Conservation (phyloP, 768 basidiomycete species). For the Xerocomellus intermedius region DNA sequence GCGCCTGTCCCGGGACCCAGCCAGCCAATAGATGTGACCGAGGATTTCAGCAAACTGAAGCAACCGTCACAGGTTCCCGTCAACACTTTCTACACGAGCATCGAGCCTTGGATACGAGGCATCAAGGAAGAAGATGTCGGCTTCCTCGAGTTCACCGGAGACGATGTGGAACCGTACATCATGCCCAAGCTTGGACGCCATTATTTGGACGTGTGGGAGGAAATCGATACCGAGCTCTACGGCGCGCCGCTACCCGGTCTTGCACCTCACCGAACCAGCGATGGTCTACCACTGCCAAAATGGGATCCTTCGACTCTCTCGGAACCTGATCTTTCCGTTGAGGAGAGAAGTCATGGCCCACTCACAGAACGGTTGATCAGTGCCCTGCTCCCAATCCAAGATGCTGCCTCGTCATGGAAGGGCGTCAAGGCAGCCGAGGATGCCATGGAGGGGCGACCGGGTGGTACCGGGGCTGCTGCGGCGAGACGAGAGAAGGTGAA, state of each 20-base stretch:
- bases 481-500: conserved; percentile 73
- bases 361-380: conserved; percentile 83
- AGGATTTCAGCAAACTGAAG: conserved; percentile 88
- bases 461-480: conserved; percentile 75
- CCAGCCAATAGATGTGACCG: conserved; percentile 75
- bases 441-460: conserved; percentile 80
- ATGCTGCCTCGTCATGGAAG: conserved; percentile 57
- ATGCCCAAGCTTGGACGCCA: conserved; percentile 85
- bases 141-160: conserved; percentile 86
- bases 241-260: conserved; percentile 42
- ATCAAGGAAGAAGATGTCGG: conserved; percentile 96
- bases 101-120: conserved; percentile 87
- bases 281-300: conserved; percentile 49
- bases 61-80: conserved; percentile 67
- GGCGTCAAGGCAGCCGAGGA: conserved; percentile 83
- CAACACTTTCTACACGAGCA: conserved; percentile 80
- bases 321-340: conserved; percentile 66
- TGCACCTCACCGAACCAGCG: conserved; percentile 36
- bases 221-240: conserved; percentile 69
- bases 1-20: conserved; percentile 78
- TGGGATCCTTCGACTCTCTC: conserved; percentile 83
- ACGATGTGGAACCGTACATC: conserved; percentile 84
- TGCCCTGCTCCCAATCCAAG: conserved; percentile 68
- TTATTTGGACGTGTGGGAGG: conserved; percentile 92
- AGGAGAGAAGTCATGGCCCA: conserved; percentile 83